Percentiles rank a stretch among this genome's conserved stretches.
Conservation (phyloP, 441 rosid genomes). For the Brassica balearica region DNA sequence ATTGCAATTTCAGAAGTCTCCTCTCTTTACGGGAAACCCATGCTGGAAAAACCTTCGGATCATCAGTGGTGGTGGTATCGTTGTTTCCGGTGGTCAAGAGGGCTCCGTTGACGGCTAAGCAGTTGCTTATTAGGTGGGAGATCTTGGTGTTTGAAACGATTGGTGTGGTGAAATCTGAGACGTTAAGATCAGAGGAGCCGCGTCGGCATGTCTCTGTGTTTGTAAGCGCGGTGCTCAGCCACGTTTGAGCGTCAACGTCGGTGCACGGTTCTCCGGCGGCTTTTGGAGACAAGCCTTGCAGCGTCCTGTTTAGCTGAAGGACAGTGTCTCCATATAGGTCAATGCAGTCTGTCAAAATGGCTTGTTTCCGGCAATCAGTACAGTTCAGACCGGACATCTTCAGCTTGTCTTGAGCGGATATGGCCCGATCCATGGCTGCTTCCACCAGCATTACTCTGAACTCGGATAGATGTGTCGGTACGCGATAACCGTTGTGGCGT, state of each 20-base stretch:
- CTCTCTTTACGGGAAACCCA: slow-evolving; percentile 61
- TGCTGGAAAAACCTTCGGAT: slow-evolving; percentile 47
- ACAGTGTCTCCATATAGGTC: slow-evolving; percentile 63
- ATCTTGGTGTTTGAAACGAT: slow-evolving; percentile 55
- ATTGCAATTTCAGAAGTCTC: slow-evolving; percentile 53
- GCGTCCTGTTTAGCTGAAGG: slow-evolving; percentile 66
- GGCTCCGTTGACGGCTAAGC: slow-evolving; percentile 53
- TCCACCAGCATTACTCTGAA: slow-evolving; percentile 57
- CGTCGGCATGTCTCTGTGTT: slow-evolving; percentile 70
- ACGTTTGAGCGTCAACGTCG: slow-evolving; percentile 77
- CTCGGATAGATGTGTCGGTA: slow-evolving; percentile 52
- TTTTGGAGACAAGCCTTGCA: slow-evolving; percentile 45
- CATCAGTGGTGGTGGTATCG: slow-evolving; percentile 11
- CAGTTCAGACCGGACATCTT: slow-evolving; percentile 40
- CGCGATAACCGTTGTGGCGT: slow-evolving; percentile 27
- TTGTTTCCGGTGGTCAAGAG: slow-evolving; percentile 41
- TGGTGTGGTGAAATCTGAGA: slow-evolving; percentile 61
- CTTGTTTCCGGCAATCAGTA: slow-evolving; percentile 45
- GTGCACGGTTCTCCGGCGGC: slow-evolving; percentile 44
- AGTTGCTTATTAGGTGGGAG: slow-evolving; percentile 60
- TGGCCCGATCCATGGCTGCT: slow-evolving; percentile 62
- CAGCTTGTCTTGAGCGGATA: slow-evolving; percentile 43
- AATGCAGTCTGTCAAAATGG: slow-evolving; percentile 64
- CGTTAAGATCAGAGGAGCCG: slow-evolving; percentile 69
- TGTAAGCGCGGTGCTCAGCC: slow-evolving; percentile 87